Percentiles rank a stretch among this genome's conserved stretches.
Evolutionary conservation across 306 rosid genomes (phyloP).

Genomic region (Lathyrus tuberosus): DNA sequence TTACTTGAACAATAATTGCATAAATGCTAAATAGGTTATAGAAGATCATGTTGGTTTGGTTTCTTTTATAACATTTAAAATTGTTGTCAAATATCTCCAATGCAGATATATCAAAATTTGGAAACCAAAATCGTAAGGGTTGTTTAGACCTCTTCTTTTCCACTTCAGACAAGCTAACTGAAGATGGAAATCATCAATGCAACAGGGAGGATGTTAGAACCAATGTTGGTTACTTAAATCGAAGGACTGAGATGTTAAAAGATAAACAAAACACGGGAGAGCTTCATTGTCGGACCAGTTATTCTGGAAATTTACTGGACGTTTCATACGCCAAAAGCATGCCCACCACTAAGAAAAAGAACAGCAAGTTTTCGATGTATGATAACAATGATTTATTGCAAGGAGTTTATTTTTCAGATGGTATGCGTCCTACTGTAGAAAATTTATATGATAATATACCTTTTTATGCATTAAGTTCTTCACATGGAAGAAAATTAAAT

Average conservation of each 20-base stretch:
- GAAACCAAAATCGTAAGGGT: slow-evolving; percentile 42
- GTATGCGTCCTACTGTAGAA: slow-evolving; percentile 41
- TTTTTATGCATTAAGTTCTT: slow-evolving; percentile 48
- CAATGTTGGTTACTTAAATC: slow-evolving; percentile 39
- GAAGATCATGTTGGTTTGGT: slow-evolving; percentile 38
- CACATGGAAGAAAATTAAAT: slow-evolving; percentile 47
- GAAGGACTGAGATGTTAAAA: slow-evolving; percentile 41
- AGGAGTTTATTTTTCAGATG: slow-evolving; percentile 49
- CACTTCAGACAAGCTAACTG: slow-evolving; percentile 47
- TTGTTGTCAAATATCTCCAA: slow-evolving; percentile 45
- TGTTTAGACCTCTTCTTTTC: slow-evolving; percentile 51
- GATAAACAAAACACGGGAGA: slow-evolving; percentile 47
- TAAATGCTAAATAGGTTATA: slow-evolving; percentile 25
- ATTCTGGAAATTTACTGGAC: slow-evolving; percentile 50
- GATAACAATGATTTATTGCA: slow-evolving; percentile 36
- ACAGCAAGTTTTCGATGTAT: slow-evolving; percentile 35
- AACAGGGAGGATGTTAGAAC: slow-evolving; percentile 39
- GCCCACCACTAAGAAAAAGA: slow-evolving; percentile 41
- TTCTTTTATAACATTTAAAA: slow-evolving; percentile 32
- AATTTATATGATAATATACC: slow-evolving; percentile 44
- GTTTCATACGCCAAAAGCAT: slow-evolving; percentile 47
- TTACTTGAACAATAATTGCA: slow-evolving; percentile 12
- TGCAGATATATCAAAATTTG: slow-evolving; percentile 52
- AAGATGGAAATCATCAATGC: slow-evolving; percentile 51
- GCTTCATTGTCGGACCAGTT: slow-evolving; percentile 41